Evolutionary conservation across 352 stramenopile genomes (phyloP), one percentile per base, ranked within the genome.

Genomic region (Stephanocyclus meneghinianus): DNA sequence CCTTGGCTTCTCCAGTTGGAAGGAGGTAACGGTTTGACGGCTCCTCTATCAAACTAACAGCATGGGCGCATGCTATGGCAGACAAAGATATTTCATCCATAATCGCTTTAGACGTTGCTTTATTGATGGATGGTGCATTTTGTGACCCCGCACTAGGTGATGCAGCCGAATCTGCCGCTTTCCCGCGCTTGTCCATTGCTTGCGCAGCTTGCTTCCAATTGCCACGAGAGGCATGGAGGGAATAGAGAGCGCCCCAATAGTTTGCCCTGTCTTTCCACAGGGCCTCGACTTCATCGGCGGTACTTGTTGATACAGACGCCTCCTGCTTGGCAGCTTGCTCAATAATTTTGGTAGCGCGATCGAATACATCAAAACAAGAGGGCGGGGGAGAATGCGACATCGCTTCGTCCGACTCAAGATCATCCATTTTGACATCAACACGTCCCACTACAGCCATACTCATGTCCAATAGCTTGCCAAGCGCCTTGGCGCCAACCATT

Each of bases 161-260:
- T 21, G 64, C 66, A 61, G 32, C 60, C 18, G 37, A 35, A 44
- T 61, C 65, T 50, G 71, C 64, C n/a, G 63, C 66, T 64, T 81
- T 82, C 56, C 79, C 89, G 59, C 76, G 76, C 50, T 89, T 68
- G 68, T 91, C 78, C 79, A 92, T 89, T 16, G 86, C 81, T 64
- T 88, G 68, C 4, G 85, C 77, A 8, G 85, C 85, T 64, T 83
- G 62, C 66, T 74, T 86, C 89, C 87, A 93, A 61, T 91, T 60
- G 18, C 80, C 77, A 56, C 84, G 84, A 21, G 85, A 91, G 15
- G 77, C 75, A 75, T 93, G 80, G 13, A 93, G 73, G 1, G 85
- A 64, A 67, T 91, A 93, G 9, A 92, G 66, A 62, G 79, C 83
- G 13, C 85, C 80, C 72, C 80, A 82, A 67, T 89, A 91, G 48